Percentiles rank a stretch among this genome's conserved stretches.
phyloP scores from a whole-genome alignment of 139 green algal species.

The Parachlorella kessleri region DNA sequence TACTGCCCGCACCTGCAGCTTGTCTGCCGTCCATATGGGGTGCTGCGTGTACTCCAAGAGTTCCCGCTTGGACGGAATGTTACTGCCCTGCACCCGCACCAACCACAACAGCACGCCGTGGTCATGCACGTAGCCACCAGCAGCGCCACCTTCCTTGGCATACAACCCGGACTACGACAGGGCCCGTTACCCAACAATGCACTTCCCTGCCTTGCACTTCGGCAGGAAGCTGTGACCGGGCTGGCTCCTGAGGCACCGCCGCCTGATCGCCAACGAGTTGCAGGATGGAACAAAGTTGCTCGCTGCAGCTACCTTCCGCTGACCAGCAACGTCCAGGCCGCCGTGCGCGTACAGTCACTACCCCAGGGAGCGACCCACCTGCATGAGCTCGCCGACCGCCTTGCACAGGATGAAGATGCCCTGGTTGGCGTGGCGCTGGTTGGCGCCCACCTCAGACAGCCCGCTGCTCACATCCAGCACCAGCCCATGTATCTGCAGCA shows the following conservation, averaged over 20 bases:
- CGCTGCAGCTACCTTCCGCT: too few species aligned
- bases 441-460: slow-evolving; percentile 36
- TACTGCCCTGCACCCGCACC: slow-evolving; percentile 5
- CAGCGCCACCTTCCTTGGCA: background rate
- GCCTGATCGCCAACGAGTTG: too few species aligned
- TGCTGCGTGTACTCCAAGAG: slow-evolving; percentile 41
- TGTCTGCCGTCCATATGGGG: slow-evolving; percentile 22
- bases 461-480: slow-evolving; percentile 36
- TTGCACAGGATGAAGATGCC: slow-evolving; percentile 57
- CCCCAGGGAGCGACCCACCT: background rate
- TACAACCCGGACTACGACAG: background rate
- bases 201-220: too few species aligned
- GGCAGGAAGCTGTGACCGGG: too few species aligned
- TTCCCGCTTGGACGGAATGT: slow-evolving; percentile 30
- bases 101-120: background rate
- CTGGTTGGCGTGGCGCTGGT: slow-evolving; percentile 48
- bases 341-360: too few species aligned
- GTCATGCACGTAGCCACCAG: background rate
- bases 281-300: too few species aligned
- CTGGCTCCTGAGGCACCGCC: too few species aligned
- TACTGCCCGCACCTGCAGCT: slow-evolving; percentile 19
- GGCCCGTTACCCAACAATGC: too few species aligned
- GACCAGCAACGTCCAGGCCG: too few species aligned
- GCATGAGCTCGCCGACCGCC: slow-evolving; percentile 41
- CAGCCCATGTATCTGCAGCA: slow-evolving; percentile 31